Conservation (phyloP, 495 filamentous ascomycete species). For the Penicillium robsamsonii region DNA sequence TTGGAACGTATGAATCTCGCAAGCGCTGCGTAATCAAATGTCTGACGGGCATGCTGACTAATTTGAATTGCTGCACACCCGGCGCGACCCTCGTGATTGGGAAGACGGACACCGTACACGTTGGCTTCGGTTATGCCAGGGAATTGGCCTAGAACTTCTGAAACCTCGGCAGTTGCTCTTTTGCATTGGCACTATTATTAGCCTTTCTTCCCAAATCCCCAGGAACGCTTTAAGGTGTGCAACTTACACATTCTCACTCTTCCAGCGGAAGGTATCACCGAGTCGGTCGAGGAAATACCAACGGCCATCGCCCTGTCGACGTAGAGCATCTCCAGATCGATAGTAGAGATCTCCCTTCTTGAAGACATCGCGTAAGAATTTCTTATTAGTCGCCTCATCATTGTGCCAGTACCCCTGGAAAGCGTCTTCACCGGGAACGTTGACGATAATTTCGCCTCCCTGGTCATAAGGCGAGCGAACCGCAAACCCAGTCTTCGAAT, state of each 20-base stretch:
- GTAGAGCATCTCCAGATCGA: slow-evolving; percentile 69
- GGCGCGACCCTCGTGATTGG: slow-evolving; percentile 68
- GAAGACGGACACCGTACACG: slow-evolving; percentile 73
- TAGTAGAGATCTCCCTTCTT: slow-evolving; percentile 73
- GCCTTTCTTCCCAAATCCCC: not conserved
- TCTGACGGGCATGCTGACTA: slow-evolving; percentile 32
- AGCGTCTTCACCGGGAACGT: slow-evolving; percentile 53
- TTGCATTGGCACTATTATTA: not conserved
- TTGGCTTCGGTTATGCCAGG: slow-evolving; percentile 71
- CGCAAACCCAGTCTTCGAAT: slow-evolving; percentile 66
- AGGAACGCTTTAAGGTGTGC: not conserved
- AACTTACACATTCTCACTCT: slow-evolving; percentile 71
- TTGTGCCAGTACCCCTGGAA: slow-evolving; percentile 74
- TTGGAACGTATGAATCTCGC: slow-evolving; percentile 52
- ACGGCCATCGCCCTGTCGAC: slow-evolving; percentile 62
- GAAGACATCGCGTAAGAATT: slow-evolving; percentile 69
- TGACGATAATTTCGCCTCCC: slow-evolving; percentile 75
- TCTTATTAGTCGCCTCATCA: slow-evolving; percentile 62
- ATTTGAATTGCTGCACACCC: slow-evolving; percentile 62
- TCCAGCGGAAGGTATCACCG: slow-evolving; percentile 83
- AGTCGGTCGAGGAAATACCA: slow-evolving; percentile 79
- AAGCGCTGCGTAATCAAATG: slow-evolving; percentile 54
- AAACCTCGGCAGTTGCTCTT: slow-evolving; percentile 67
- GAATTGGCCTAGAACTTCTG: slow-evolving; percentile 62
- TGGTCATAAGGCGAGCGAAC: slow-evolving; percentile 58